phyloP scores from a whole-genome alignment of 2,329 filamentous ascomycete genomes.

The Epichloe coenophiala region DNA sequence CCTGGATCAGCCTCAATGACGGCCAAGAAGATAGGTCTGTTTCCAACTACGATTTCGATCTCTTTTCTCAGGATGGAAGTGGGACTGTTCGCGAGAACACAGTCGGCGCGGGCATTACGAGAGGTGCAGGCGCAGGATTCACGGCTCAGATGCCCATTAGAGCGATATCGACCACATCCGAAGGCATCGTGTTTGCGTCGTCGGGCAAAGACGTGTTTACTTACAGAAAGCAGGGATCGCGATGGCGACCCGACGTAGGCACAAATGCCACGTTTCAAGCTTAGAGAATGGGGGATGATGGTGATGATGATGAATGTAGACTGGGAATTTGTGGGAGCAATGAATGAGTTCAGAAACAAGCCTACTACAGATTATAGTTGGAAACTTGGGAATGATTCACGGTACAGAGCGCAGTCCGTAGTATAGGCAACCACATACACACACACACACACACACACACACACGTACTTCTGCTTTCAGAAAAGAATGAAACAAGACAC shows the following conservation, averaged over 20 bases:
- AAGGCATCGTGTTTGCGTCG: conserved; percentile 10
- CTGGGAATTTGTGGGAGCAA: background rate
- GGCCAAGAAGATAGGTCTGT: background rate
- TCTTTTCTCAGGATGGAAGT: conserved; percentile 6
- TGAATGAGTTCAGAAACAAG: background rate
- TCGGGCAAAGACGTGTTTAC: conserved; percentile 7
- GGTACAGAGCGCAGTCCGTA: background rate
- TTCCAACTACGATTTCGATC: conserved; percentile 6
- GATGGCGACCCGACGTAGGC: conserved; percentile 4
- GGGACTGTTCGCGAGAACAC: conserved; percentile 7
- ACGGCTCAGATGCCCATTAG: conserved; percentile 2
- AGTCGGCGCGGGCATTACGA: conserved; percentile 5
- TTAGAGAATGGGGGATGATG: no score
- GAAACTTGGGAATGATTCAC: background rate
- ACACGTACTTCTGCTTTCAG: no score
- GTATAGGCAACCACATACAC: background rate
- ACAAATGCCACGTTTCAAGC: conserved; percentile 2
- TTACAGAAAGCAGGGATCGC: conserved; percentile 6
- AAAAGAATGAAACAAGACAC: background rate
- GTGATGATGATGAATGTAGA: background rate
- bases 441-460: background rate
- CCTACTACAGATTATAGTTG: no score
- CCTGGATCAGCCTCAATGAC: conserved; percentile 7
- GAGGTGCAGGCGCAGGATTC: conserved; percentile 5
- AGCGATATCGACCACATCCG: conserved; percentile 7